Evolutionary conservation across 768 basidiomycete genomes (phyloP), one percentile per base, ranked within the genome.

Genomic region (Dacryopinax spathularia): DNA sequence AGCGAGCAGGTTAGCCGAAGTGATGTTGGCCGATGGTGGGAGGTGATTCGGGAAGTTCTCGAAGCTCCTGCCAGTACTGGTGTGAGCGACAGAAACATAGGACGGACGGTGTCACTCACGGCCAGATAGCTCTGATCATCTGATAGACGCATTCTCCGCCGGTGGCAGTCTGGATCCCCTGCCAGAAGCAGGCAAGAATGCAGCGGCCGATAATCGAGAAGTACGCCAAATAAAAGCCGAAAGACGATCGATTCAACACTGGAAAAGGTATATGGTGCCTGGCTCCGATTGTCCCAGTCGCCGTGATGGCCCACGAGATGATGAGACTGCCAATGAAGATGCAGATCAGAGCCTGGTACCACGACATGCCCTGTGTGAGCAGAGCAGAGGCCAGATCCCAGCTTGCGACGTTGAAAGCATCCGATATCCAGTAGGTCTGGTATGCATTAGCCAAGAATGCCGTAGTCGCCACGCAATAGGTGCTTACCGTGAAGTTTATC

Each of bases 221-320:
- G 74, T 90, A 92, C 70, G 88, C 88, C 69, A 92, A 81, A 84
- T 87, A 92, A 75, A 91, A 92, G 1, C 91, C 91, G 68, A 92
- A 89, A 0, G 87, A 90, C 1, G 90, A 89, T 16, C 91, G 79
- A 68, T 86, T 89, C n/a, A 91, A 77, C 60, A 92, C 80, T 0
- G 83, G 80, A 71, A 91, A 91, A 0, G 87, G 82, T 27, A 91
- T 76, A 67, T 89, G 88, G 10, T 66, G 60, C 20, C 86, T 81
- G 27, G 89, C 86, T 27, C 90, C 88, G 29, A 83, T 79, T 3
- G 86, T 84, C 60, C 90, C 90, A 69, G 90, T 92, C 59, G 88
- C 75, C 1, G 89, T 82, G 77, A 91, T 83, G 20, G 84, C 82
- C 63, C 82, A 73, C 1, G 86, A 82, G 65, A 91, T 88, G 67